phyloP scores from a whole-genome alignment of 441 rosid species.

The Aleurites moluccanus region DNA sequence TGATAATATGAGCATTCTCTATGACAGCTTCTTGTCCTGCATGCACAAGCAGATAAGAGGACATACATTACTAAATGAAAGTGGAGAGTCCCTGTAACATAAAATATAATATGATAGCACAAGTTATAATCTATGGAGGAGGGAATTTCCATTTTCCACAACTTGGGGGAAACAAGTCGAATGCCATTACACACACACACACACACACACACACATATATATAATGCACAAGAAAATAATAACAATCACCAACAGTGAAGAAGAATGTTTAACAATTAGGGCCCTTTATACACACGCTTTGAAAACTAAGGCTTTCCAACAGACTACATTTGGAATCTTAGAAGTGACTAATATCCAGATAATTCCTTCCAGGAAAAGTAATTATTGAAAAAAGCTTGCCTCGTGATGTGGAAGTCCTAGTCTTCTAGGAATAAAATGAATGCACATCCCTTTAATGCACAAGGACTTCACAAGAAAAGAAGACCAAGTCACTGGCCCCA shows the following conservation, averaged over 20 bases:
- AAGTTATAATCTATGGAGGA: too few relatives aligned
- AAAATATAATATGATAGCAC: neutral
- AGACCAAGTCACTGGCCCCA: neutral
- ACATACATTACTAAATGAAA: conserved; percentile 6
- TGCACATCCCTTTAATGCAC: neutral
- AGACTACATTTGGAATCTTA: too few relatives aligned
- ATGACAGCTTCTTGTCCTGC: conserved; percentile 63
- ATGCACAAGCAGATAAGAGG: conserved; percentile 21
- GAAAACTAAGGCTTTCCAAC: neutral
- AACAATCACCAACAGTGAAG: neutral
- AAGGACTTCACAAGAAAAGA: neutral
- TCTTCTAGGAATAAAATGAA: neutral
- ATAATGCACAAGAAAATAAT: neutral
- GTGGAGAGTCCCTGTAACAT: neutral
- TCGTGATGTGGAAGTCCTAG: neutral
- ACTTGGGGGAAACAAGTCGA: too few relatives aligned
- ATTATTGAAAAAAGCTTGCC: neutral
- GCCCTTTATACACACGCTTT: neutral
- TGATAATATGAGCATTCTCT: conserved; percentile 61
- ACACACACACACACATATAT: too few relatives aligned
- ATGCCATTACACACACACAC: too few relatives aligned
- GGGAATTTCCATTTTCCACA: too few relatives aligned
- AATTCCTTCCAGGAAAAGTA: neutral
- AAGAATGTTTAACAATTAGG: neutral
- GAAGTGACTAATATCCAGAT: conserved; percentile 3